Percentiles rank a stretch among this genome's conserved stretches.
phyloP scores from a whole-genome alignment of 192 early-diverging fungal species.

The Bifiguratus adelaidae region DNA sequence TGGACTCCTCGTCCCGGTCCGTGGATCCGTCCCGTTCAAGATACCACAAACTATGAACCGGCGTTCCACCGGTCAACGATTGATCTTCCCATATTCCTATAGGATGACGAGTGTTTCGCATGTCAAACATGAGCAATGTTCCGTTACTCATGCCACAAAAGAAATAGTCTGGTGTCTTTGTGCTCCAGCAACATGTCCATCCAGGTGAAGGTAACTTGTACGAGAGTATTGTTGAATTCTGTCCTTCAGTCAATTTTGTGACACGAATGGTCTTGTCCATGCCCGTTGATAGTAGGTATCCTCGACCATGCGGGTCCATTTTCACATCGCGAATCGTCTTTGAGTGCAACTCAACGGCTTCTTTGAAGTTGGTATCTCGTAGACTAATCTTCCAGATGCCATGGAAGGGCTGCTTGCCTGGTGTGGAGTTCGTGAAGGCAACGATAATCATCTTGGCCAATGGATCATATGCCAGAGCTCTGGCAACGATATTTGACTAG shows the following conservation, averaged over 20 bases:
- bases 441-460: too few relatives aligned
- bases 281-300: slow-evolving; percentile 16
- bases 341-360: slow-evolving; percentile 12
- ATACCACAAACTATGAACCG: too few relatives aligned
- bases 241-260: slow-evolving; percentile 1
- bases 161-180: background rate
- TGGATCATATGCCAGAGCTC: too few relatives aligned
- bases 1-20: too few relatives aligned
- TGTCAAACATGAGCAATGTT: background rate
- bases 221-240: background rate
- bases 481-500: too few relatives aligned
- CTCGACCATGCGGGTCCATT: slow-evolving; percentile 3
- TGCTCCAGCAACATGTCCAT: slow-evolving; percentile 22
- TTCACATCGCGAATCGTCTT: slow-evolving; percentile 18
- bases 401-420: background rate
- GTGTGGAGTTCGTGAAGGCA: too few relatives aligned
- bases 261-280: slow-evolving; percentile 20
- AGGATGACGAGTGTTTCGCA: background rate
- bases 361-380: slow-evolving; percentile 6
- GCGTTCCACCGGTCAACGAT: too few relatives aligned
- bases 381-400: slow-evolving; percentile 16
- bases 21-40: too few relatives aligned
- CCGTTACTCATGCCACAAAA: background rate
- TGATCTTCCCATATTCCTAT: too few relatives aligned
- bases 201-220: background rate